Evolutionary conservation across 2,329 filamentous ascomycete species (phyloP).

Genomic region (Aschersonia sp.): DNA sequence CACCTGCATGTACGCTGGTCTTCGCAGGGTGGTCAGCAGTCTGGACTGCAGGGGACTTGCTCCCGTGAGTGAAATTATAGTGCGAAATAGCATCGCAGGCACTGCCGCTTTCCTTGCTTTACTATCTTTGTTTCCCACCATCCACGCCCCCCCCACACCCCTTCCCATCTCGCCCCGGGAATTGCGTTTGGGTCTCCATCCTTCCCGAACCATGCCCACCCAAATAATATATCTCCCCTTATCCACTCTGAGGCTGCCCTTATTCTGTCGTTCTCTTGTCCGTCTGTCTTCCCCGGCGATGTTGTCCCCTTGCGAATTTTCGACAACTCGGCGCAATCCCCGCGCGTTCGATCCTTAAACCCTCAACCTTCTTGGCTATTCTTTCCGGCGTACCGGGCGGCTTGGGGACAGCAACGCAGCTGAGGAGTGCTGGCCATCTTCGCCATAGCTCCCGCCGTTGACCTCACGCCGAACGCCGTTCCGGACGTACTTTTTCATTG

Average conservation of each 20-base stretch:
- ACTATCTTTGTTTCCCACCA: neutral
- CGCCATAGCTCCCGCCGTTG: conserved; percentile 6
- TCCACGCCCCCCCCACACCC: neutral
- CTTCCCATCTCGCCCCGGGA: conserved; percentile 8
- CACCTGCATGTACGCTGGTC: too few species aligned
- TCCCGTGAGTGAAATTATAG: neutral
- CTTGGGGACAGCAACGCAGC: conserved; percentile 18
- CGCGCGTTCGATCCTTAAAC: conserved; percentile 6
- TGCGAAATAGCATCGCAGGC: neutral
- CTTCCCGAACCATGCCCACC: conserved; percentile 7
- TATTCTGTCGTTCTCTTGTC: conserved; percentile 4
- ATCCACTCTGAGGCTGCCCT: neutral
- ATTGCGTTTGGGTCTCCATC: conserved; percentile 6
- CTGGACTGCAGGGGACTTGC: too few species aligned
- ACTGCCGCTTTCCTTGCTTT: neutral
- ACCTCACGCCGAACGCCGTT: conserved; percentile 7
- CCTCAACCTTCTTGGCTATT: conserved; percentile 4
- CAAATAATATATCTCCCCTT: too few species aligned
- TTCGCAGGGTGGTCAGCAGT: too few species aligned
- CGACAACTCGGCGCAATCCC: conserved; percentile 13
- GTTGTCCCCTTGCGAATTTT: conserved; percentile 15
- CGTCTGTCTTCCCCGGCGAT: conserved; percentile 17
- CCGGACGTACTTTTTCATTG: conserved; percentile 14
- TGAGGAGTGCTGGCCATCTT: conserved; percentile 14
- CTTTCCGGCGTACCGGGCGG: conserved; percentile 11